phyloP scores from a whole-genome alignment of 129 eudicot genomes.

The Pittosporum tobira region DNA sequence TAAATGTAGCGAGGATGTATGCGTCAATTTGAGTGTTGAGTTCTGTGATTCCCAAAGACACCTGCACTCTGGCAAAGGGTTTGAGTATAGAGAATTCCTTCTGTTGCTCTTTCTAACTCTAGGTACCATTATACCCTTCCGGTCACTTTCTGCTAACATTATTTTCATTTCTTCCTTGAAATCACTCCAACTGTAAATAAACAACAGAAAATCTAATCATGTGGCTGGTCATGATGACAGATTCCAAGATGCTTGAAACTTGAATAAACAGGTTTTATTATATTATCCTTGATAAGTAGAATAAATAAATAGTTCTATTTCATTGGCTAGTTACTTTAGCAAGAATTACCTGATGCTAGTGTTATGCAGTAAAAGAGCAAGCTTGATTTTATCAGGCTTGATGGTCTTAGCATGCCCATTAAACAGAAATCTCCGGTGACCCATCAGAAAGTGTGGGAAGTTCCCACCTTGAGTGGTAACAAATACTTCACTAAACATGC shows the following conservation, averaged over 20 bases:
- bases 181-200: constrained; percentile 58
- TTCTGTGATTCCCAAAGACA: constrained; percentile 52
- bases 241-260: not conserved
- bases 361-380: constrained; percentile 64
- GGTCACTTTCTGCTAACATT: constrained; percentile 80
- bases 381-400: constrained; percentile 75
- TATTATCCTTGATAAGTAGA: no score
- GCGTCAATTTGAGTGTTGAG: constrained; percentile 16
- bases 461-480: constrained; percentile 94
- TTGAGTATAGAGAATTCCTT: constrained; percentile 48
- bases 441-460: constrained; percentile 92
- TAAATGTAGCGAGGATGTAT: constrained; percentile 12
- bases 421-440: constrained; percentile 66
- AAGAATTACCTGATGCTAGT: constrained; percentile 49
- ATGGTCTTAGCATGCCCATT: constrained; percentile 78
- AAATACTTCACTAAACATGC: constrained; percentile 83
- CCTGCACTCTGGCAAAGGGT: constrained; percentile 83
- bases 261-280: not conserved
- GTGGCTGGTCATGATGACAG: not conserved
- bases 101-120: constrained; percentile 47
- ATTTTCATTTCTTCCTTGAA: constrained; percentile 57
- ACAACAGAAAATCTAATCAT: not conserved
- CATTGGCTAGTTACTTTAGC: no score
- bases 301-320: not conserved
- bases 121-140: constrained; percentile 62